Evolutionary conservation across 2,329 filamentous ascomycete genomes (phyloP).

Genomic region (Apiospora phragmitis): DNA sequence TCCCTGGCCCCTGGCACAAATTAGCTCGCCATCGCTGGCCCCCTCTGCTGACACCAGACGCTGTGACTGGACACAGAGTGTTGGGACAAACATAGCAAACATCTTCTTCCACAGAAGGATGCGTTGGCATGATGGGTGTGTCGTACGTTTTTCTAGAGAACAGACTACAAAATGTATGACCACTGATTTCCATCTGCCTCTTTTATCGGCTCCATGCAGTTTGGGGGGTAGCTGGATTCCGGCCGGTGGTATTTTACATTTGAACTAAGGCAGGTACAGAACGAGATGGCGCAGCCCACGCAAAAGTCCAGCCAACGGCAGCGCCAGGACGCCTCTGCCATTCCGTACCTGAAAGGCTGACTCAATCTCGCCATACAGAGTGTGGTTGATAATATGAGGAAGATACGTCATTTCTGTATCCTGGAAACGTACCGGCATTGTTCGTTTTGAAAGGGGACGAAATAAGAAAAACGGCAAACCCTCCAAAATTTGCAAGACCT

Average conservation of each 20-base stretch:
- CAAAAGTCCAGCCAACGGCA: neutral
- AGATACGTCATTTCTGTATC: neutral
- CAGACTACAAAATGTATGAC: neutral
- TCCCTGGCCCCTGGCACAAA: neutral
- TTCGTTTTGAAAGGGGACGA: neutral
- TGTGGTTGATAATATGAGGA: neutral
- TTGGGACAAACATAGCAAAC: neutral
- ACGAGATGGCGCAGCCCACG: neutral
- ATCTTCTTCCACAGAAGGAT: neutral
- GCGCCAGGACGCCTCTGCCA: neutral
- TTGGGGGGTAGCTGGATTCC: neutral
- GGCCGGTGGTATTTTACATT: neutral
- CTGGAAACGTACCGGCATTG: no score
- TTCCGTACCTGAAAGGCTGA: neutral
- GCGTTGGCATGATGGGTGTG: neutral
- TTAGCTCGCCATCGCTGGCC: neutral
- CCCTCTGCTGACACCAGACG: neutral
- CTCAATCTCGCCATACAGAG: neutral
- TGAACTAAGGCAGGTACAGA: conserved; percentile 4
- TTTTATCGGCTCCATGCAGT: neutral
- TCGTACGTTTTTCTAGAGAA: neutral
- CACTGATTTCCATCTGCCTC: neutral
- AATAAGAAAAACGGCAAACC: neutral
- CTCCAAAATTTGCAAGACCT: neutral
- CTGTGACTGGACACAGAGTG: neutral